Conservation (phyloP, 176 grass and related monocot genomes). For the Cenchrus fungigraminus region DNA sequence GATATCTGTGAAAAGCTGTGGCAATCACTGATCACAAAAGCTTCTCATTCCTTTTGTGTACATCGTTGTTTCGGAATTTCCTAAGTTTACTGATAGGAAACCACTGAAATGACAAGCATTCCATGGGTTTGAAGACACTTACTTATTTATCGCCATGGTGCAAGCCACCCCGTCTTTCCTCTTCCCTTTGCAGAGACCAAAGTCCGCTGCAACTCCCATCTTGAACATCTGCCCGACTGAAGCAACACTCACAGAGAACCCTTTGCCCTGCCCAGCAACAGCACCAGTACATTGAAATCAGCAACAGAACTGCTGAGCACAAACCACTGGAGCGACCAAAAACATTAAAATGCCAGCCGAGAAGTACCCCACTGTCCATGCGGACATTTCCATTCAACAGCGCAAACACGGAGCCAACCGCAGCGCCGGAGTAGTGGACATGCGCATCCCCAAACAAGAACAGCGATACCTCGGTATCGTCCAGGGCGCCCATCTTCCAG, state of each 20-base stretch:
- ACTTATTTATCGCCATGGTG: constrained; percentile 92
- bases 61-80: background rate
- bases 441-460: constrained; percentile 87
- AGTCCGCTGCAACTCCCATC: constrained; percentile 78
- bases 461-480: constrained; percentile 70
- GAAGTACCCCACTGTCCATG: constrained; percentile 71
- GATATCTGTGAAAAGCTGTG: constrained; percentile 3
- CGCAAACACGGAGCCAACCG: constrained; percentile 71
- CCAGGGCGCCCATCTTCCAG: constrained; percentile 82
- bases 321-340: background rate
- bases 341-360: background rate
- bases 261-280: constrained; percentile 60
- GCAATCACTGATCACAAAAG: background rate
- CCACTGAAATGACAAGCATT: background rate
- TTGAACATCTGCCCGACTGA: constrained; percentile 81
- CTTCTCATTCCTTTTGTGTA: background rate
- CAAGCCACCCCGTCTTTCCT: constrained; percentile 93
- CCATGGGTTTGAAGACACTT: constrained; percentile 13
- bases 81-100: background rate
- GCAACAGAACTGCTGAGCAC: background rate
- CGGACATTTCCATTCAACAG: constrained; percentile 78
- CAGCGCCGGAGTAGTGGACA: constrained; percentile 63
- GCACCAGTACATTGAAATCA: constrained; percentile 22
- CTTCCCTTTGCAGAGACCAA: constrained; percentile 83
- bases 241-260: constrained; percentile 75